Evolutionary conservation across 2,329 filamentous ascomycete genomes (phyloP).

Genomic region (Bipolaris victoriae): DNA sequence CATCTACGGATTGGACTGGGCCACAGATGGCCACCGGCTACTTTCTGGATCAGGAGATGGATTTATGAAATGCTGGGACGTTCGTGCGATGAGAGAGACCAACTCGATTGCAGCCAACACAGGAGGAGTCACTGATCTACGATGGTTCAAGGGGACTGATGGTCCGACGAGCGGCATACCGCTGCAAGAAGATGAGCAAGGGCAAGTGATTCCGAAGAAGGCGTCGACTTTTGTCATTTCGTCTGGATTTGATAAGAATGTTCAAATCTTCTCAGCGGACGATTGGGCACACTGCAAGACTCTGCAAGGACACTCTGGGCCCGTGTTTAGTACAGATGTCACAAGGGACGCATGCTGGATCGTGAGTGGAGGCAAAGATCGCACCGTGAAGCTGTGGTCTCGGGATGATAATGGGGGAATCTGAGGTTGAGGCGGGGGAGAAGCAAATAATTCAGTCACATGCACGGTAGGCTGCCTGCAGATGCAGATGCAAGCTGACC

Average conservation of each 20-base stretch:
- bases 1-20: slow-evolving; percentile 93
- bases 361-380: slow-evolving; percentile 89
- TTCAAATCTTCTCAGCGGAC: slow-evolving; percentile 95
- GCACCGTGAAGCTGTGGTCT: slow-evolving; percentile 95
- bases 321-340: slow-evolving; percentile 89
- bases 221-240: slow-evolving; percentile 91
- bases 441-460: slow-evolving; percentile 1
- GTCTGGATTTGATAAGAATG: slow-evolving; percentile 89
- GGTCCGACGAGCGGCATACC: slow-evolving; percentile 68
- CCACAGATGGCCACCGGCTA: slow-evolving; percentile 86
- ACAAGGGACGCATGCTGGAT: slow-evolving; percentile 89
- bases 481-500: too few relatives aligned
- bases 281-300: slow-evolving; percentile 92
- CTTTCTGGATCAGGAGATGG: slow-evolving; percentile 92
- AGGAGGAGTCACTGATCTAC: slow-evolving; percentile 87
- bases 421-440: slow-evolving; percentile 23
- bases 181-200: slow-evolving; percentile 68
- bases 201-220: slow-evolving; percentile 73
- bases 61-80: slow-evolving; percentile 97
- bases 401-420: slow-evolving; percentile 63
- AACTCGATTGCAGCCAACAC: slow-evolving; percentile 90
- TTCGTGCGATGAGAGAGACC: slow-evolving; percentile 82
- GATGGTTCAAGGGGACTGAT: slow-evolving; percentile 91
- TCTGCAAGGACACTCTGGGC: slow-evolving; percentile 87
- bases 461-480: not conserved